Conservation (phyloP, 169 alveolate species). For the Eimeria necatrix region DNA sequence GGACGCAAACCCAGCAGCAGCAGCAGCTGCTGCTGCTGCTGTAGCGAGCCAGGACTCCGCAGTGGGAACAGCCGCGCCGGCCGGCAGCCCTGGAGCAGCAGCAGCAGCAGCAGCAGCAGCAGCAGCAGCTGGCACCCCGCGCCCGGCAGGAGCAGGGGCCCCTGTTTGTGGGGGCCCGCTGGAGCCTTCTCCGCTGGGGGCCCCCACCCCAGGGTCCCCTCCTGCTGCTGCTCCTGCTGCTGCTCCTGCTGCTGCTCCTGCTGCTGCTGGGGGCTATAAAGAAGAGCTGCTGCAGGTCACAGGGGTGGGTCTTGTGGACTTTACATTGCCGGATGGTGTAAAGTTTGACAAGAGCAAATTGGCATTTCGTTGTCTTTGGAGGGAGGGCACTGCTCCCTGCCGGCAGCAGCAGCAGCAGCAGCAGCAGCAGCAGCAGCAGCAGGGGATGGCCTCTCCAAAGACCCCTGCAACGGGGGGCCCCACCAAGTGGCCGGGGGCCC, state of each 20-base stretch:
- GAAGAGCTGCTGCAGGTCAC: conserved; percentile 71
- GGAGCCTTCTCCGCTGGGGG: background rate
- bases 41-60: background rate
- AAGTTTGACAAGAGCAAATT: conserved; percentile 78
- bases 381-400: conserved; percentile 63
- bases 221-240: background rate
- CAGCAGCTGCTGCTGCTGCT: conserved; percentile 31
- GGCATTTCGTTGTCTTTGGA: conserved; percentile 79
- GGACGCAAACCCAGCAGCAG: background rate
- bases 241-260: conserved; percentile 42
- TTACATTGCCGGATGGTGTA: conserved; percentile 75
- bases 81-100: background rate
- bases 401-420: conserved; percentile 60
- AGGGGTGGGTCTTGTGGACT: conserved; percentile 73
- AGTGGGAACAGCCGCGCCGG: background rate
- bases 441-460: conserved; percentile 58
- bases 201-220: background rate
- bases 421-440: conserved; percentile 59
- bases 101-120: conserved; percentile 38
- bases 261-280: conserved; percentile 45
- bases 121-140: conserved; percentile 14
- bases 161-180: background rate
- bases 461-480: conserved; percentile 59
- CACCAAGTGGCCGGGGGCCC: conserved; percentile 47
- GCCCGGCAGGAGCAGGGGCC: background rate